Evolutionary conservation across 2,329 filamentous ascomycete genomes (phyloP).

Genomic region (Trichoderma sp.): DNA sequence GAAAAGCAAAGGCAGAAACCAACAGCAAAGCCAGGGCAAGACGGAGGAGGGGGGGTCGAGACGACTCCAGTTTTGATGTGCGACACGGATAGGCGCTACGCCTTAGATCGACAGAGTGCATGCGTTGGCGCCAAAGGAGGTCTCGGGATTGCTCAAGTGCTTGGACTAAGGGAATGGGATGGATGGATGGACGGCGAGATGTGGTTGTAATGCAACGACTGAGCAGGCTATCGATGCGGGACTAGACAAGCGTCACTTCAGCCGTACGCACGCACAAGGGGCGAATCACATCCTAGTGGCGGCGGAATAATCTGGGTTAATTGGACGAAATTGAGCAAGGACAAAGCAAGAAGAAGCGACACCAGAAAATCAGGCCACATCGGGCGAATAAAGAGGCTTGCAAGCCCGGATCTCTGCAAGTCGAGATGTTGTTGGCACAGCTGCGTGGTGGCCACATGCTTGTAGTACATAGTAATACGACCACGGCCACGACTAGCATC

Average conservation of each 20-base stretch:
- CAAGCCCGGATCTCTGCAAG: background rate
- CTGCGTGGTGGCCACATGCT: background rate
- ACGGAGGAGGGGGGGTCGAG: background rate
- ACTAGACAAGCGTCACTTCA: conserved; percentile 6
- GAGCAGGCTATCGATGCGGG: conserved; percentile 5
- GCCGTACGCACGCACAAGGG: conserved; percentile 1
- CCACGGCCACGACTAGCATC: background rate
- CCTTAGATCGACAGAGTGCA: conserved; percentile 17
- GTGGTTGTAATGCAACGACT: background rate
- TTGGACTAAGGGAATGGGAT: conserved; percentile 3
- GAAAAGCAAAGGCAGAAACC: background rate
- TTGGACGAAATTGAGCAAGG: background rate
- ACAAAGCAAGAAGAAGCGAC: background rate
- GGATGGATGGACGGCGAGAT: conserved; percentile 3
- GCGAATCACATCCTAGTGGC: conserved; percentile 6
- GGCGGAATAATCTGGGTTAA: background rate
- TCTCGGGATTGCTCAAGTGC: conserved; percentile 11
- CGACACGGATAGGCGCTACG: conserved; percentile 16
- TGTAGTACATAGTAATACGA: background rate
- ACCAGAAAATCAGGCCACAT: conserved; percentile 12
- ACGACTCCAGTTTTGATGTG: conserved; percentile 17
- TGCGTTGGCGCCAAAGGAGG: conserved; percentile 14
- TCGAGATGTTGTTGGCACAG: background rate
- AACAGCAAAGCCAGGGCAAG: background rate
- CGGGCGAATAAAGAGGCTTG: background rate